A percentile compares a stretch with the other conserved stretches of the same genome.
Conservation (phyloP, 2,329 filamentous ascomycete genomes). For the Lecanoromycetidae sp. region DNA sequence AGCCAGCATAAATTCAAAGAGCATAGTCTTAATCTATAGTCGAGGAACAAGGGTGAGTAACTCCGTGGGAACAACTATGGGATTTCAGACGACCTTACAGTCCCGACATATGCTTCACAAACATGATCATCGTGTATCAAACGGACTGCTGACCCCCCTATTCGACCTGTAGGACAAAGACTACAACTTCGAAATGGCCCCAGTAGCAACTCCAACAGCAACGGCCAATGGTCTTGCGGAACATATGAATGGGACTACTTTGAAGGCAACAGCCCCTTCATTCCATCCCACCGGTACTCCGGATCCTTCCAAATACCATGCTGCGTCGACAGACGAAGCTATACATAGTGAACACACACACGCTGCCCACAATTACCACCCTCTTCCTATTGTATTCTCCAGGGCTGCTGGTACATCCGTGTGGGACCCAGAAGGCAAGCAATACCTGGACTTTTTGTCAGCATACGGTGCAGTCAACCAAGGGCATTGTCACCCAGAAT, state of each 20-base stretch:
- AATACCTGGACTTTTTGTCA: constrained; percentile 79
- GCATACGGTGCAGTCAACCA: constrained; percentile 98
- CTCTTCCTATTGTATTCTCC: constrained; percentile 85
- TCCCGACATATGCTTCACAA: no score
- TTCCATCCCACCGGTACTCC: constrained; percentile 29
- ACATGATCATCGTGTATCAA: no score
- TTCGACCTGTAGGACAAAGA: no score
- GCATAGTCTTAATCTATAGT: no score
- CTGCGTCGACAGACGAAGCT: constrained; percentile 64
- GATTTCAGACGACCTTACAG: no score
- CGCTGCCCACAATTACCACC: constrained; percentile 98
- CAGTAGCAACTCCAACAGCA: constrained; percentile 22
- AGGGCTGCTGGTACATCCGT: constrained; percentile 74
- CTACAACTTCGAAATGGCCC: constrained; percentile 16
- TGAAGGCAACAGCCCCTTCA: constrained; percentile 31
- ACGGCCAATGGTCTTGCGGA: constrained; percentile 19
- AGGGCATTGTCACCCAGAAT: constrained; percentile 92
- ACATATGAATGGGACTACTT: constrained; percentile 12
- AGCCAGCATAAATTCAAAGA: no score
- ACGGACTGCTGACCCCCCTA: no score
- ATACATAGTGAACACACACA: constrained; percentile 70
- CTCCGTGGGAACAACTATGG: no score
- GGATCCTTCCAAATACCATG: constrained; percentile 48
- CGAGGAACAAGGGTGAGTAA: no score
- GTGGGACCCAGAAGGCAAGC: constrained; percentile 91